Conservation (phyloP, 2,329 filamentous ascomycete genomes). For the Podosphaera aphanis region DNA sequence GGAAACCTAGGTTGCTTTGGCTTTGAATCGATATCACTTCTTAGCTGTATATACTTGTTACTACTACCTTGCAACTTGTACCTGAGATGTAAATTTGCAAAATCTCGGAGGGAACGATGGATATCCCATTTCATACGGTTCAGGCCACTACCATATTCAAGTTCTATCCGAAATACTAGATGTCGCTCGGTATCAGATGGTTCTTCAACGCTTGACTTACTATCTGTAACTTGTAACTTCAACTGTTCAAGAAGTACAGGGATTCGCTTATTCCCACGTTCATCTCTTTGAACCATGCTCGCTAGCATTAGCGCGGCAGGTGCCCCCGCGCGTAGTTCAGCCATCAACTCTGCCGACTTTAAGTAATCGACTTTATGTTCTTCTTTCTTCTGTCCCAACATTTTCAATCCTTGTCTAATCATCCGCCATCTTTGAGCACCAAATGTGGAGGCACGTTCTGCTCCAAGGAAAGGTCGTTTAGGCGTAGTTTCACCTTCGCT, state of each 20-base stretch:
- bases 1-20: constrained; percentile 81
- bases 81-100: constrained; percentile 76
- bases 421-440: constrained; percentile 75
- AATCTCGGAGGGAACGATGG: constrained; percentile 65
- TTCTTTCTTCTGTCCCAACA: constrained; percentile 58
- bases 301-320: constrained; percentile 85
- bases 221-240: constrained; percentile 69
- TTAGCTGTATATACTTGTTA: constrained; percentile 55
- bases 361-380: constrained; percentile 72
- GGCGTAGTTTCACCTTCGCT: constrained; percentile 40
- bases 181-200: constrained; percentile 36
- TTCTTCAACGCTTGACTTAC: constrained; percentile 36
- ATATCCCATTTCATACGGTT: constrained; percentile 96
- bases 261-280: constrained; percentile 84
- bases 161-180: constrained; percentile 68
- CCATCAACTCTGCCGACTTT: constrained; percentile 91
- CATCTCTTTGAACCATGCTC: constrained; percentile 93
- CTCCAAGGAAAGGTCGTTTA: constrained; percentile 31
- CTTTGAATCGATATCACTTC: constrained; percentile 37
- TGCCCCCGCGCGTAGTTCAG: constrained; percentile 75
- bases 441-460: constrained; percentile 47
- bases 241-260: constrained; percentile 88
- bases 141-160: constrained; percentile 88
- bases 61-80: constrained; percentile 75
- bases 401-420: constrained; percentile 69